Evolutionary conservation across 768 basidiomycete genomes (phyloP).

Genomic region (Kwoniella dejecticola): DNA sequence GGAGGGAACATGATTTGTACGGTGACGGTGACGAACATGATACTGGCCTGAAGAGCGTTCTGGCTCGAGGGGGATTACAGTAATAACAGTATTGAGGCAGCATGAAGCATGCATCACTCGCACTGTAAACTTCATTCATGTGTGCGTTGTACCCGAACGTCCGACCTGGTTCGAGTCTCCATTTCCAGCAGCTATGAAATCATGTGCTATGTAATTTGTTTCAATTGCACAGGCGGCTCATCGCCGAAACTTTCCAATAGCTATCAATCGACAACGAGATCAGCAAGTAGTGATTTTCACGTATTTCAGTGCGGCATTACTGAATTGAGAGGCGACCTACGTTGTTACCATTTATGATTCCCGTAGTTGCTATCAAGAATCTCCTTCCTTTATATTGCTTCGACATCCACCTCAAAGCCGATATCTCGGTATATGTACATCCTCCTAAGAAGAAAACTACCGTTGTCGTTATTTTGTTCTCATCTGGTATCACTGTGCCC

Average conservation of each 20-base stretch:
- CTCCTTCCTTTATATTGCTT: constrained; percentile 81
- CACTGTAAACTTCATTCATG: no score
- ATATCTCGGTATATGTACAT: constrained; percentile 95
- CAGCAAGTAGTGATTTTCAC: not conserved
- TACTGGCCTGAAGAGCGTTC: constrained; percentile 13
- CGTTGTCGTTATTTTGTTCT: constrained; percentile 73
- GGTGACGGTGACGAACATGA: not conserved
- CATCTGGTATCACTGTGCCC: constrained; percentile 50
- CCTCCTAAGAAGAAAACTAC: constrained; percentile 96
- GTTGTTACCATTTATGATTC: constrained; percentile 72
- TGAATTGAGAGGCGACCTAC: constrained; percentile 35
- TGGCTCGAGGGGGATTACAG: constrained; percentile 32
- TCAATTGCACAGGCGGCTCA: constrained; percentile 28
- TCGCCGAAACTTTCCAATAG: constrained; percentile 33
- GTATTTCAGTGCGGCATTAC: not conserved
- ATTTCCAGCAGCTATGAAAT: no score
- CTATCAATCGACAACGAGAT: not conserved
- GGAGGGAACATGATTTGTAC: constrained; percentile 34
- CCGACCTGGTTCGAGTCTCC: no score
- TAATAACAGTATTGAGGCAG: no score
- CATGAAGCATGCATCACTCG: no score
- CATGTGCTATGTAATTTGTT: constrained; percentile 11
- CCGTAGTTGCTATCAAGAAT: constrained; percentile 88
- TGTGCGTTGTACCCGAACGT: no score
- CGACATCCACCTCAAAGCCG: constrained; percentile 88